Base-by-base conservation (phyloP, 2,329 filamentous ascomycete genomes). In the Penicillium sclerotiorum region DNA sequence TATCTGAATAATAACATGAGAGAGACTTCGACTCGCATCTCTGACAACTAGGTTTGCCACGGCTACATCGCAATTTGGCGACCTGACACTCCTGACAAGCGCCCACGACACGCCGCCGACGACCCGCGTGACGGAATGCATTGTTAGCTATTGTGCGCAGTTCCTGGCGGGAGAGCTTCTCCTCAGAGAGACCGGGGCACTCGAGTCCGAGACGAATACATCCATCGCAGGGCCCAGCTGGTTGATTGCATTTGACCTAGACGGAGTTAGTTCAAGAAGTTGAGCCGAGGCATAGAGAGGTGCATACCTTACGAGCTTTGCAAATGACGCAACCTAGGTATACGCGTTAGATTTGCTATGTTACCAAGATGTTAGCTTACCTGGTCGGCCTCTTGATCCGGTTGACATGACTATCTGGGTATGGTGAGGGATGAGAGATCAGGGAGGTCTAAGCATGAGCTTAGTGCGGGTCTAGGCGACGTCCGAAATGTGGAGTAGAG, bases 271-370 rank as follows among this genome's bases (percentile, higher is more conserved):
- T 32, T 4, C 25, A 32, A 32, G n/a, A n/a, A n/a, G n/a, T n/a
- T n/a, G n/a, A 32, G 28, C 4, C 28, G 5, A 11, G 28, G 28
- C 28, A 13, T 5, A 12, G 5, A 32, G 25, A n/a, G 11, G 11
- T 12, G 9, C 21, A 17, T 25, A 49, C 46, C 27, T 49, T 49
- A 20, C 39, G 46, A 8, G 46, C 46, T 49, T 49, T 49, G 38
- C 46, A 49, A 12, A 49, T 43, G 27, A 49, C 13, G 20, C 46
- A 49, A 9, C 46, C 46, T 48, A n/a, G 18, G 15, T 17, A 15
- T 43, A 9, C n/a, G 8, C 4, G 20, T 37, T 18, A 37, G 35
- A 17, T 36, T 18, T 18, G 17, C n/a, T 7, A 23, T 23, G 6
- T 41, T 28, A 4, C 22, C n/a, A 6, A 23, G 20, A 32, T 27